Conservation (phyloP, 2,329 filamentous ascomycete species). For the Ilyonectria robusta region DNA sequence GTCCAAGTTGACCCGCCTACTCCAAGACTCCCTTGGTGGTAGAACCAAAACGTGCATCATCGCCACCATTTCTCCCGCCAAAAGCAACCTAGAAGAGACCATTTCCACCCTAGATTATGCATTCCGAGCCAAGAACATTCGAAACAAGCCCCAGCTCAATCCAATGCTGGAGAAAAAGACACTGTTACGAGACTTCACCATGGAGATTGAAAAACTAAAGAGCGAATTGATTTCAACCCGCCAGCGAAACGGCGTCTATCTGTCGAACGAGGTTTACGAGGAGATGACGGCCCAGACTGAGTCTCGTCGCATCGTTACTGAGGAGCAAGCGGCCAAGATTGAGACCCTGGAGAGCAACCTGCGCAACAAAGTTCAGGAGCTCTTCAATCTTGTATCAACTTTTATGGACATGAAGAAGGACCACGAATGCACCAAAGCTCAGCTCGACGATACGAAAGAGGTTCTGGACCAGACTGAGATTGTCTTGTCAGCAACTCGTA, state of each 20-base stretch:
- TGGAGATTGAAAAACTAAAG: slow-evolving; percentile 95
- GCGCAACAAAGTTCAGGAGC: slow-evolving; percentile 92
- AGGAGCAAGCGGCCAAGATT: slow-evolving; percentile 93
- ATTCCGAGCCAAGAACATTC: slow-evolving; percentile 97
- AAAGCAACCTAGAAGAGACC: slow-evolving; percentile 96
- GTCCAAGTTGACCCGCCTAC: slow-evolving; percentile 92
- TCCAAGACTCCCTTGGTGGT: slow-evolving; percentile 97
- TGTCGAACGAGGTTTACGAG: slow-evolving; percentile 90
- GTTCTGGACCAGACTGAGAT: slow-evolving; percentile 91
- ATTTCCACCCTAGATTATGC: slow-evolving; percentile 99
- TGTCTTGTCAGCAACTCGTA: slow-evolving; percentile 82
- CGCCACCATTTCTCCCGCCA: slow-evolving; percentile 93
- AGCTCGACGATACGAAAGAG: slow-evolving; percentile 84
- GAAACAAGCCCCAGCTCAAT: slow-evolving; percentile 97
- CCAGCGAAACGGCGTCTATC: slow-evolving; percentile 94
- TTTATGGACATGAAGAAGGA: slow-evolving; percentile 93
- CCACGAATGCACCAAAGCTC: slow-evolving; percentile 80
- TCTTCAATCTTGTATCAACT: slow-evolving; percentile 87
- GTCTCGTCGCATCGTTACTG: slow-evolving; percentile 88
- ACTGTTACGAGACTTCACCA: slow-evolving; percentile 88
- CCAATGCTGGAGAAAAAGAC: slow-evolving; percentile 94
- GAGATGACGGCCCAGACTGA: slow-evolving; percentile 94
- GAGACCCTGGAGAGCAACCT: slow-evolving; percentile 93
- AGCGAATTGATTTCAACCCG: slow-evolving; percentile 93
- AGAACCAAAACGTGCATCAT: slow-evolving; percentile 99